Percentiles rank a stretch among this genome's conserved stretches.
Evolutionary conservation across 306 rosid species (phyloP).

Genomic region (Vigna angularis): DNA sequence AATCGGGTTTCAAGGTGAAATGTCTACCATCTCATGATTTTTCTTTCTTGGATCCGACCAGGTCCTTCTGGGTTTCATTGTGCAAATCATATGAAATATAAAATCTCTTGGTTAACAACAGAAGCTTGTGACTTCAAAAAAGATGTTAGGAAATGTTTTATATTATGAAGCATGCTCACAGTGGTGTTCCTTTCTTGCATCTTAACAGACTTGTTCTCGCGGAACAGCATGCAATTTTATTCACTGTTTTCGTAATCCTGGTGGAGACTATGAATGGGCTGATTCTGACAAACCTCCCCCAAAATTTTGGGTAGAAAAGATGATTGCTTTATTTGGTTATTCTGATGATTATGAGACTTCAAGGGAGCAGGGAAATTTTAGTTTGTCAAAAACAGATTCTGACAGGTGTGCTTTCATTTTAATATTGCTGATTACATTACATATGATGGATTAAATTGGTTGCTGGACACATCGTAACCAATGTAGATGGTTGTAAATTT

Average conservation of each 20-base stretch:
- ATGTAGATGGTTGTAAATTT: slow-evolving; percentile 24
- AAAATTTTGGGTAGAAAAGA: slow-evolving; percentile 76
- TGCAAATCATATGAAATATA: slow-evolving; percentile 36
- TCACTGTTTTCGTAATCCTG: slow-evolving; percentile 94
- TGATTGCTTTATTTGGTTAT: slow-evolving; percentile 82
- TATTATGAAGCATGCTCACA: slow-evolving; percentile 20
- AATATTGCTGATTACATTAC: not conserved
- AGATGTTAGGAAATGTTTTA: slow-evolving; percentile 30
- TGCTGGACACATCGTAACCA: slow-evolving; percentile 22
- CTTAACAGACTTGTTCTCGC: slow-evolving; percentile 81
- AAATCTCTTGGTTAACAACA: slow-evolving; percentile 33
- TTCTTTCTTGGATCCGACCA: slow-evolving; percentile 27
- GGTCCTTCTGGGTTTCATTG: slow-evolving; percentile 18
- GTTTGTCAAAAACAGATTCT: slow-evolving; percentile 41
- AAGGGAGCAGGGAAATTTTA: slow-evolving; percentile 46
- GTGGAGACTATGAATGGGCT: slow-evolving; percentile 97
- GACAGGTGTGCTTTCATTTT: slow-evolving; percentile 58
- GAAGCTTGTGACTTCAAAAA: slow-evolving; percentile 19
- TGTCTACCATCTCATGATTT: slow-evolving; percentile 35
- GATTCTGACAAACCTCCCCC: slow-evolving; percentile 91
- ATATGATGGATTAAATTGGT: slow-evolving; percentile 30
- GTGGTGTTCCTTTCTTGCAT: slow-evolving; percentile 27
- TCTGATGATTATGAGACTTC: slow-evolving; percentile 58
- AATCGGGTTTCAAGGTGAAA: slow-evolving; percentile 77
- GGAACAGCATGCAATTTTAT: slow-evolving; percentile 96